A percentile compares a stretch with the other conserved stretches of the same genome.
phyloP scores from a whole-genome alignment of 2,329 filamentous ascomycete species.

The Biscogniauxia sp. region DNA sequence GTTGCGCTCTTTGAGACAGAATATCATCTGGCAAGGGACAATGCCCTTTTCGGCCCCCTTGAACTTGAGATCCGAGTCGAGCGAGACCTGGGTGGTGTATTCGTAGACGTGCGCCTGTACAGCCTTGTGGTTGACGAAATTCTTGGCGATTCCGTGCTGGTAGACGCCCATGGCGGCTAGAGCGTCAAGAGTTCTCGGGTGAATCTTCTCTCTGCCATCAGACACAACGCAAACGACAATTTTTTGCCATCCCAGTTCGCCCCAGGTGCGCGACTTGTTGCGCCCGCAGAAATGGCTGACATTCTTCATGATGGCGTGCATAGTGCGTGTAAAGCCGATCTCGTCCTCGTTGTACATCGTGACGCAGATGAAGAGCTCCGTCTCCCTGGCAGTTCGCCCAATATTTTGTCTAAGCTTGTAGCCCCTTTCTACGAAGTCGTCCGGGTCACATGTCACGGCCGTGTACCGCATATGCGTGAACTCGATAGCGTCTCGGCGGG shows the following conservation, averaged over 20 bases:
- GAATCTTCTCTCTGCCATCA: constrained; percentile 84
- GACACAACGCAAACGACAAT: constrained; percentile 98
- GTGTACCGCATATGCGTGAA: constrained; percentile 98
- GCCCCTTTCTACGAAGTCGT: constrained; percentile 81
- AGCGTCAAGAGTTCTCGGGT: constrained; percentile 89
- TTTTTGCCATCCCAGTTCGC: constrained; percentile 98
- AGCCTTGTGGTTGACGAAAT: constrained; percentile 92
- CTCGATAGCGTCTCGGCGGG: constrained; percentile 86
- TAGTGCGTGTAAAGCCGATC: constrained; percentile 88
- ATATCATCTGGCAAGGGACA: constrained; percentile 96
- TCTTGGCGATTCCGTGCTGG: constrained; percentile 97
- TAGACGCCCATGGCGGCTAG: constrained; percentile 97
- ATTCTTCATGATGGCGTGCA: constrained; percentile 98
- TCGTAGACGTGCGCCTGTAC: constrained; percentile 98
- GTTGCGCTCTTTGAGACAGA: constrained; percentile 97
- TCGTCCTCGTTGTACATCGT: constrained; percentile 99
- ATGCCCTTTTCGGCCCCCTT: constrained; percentile 99
- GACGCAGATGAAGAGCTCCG: constrained; percentile 92
- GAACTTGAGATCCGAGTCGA: constrained; percentile 95
- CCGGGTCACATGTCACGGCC: constrained; percentile 89
- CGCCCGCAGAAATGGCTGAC: constrained; percentile 97
- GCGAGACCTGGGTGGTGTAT: constrained; percentile 95
- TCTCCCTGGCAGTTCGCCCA: constrained; percentile 88
- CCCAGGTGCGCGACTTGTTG: constrained; percentile 94
- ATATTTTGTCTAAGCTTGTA: constrained; percentile 90